A percentile compares a stretch with the other conserved stretches of the same genome.
phyloP scores from a whole-genome alignment of 148 eudicot species.

The Pharnaceum exiguum region DNA sequence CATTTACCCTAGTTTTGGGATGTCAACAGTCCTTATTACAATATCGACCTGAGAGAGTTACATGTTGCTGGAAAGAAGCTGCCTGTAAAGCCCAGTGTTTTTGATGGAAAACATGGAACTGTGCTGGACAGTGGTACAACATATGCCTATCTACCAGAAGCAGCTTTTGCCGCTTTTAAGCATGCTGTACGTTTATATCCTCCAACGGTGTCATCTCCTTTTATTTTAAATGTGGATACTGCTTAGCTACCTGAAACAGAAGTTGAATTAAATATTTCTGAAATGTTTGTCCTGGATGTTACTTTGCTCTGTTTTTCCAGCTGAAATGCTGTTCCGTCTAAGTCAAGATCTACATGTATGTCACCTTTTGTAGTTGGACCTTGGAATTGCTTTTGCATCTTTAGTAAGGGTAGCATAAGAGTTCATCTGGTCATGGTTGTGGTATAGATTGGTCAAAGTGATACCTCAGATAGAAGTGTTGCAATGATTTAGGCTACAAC shows the following conservation, averaged over 20 bases:
- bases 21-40: constrained; percentile 98
- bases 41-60: constrained; percentile 81
- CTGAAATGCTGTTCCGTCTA: neutral
- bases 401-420: too few relatives aligned
- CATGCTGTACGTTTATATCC: constrained; percentile 61
- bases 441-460: too few relatives aligned
- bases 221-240: constrained; percentile 4
- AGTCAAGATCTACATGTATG: too few relatives aligned
- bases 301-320: neutral
- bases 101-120: constrained; percentile 89
- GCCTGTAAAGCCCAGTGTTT: constrained; percentile 48
- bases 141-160: constrained; percentile 84
- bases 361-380: too few relatives aligned
- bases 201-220: constrained; percentile 3
- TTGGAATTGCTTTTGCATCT: too few relatives aligned
- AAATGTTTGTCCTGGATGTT: neutral
- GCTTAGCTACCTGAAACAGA: neutral
- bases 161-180: constrained; percentile 74
- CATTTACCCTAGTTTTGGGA: constrained; percentile 96
- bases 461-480: too few relatives aligned
- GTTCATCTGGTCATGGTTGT: too few relatives aligned
- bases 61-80: constrained; percentile 81
- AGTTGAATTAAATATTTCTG: neutral
- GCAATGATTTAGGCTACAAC: too few relatives aligned
- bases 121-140: constrained; percentile 93